Evolutionary conservation across 2,329 filamentous ascomycete species (phyloP), one percentile per base, ranked within the genome.

Genomic region (Monosporascus sp.): DNA sequence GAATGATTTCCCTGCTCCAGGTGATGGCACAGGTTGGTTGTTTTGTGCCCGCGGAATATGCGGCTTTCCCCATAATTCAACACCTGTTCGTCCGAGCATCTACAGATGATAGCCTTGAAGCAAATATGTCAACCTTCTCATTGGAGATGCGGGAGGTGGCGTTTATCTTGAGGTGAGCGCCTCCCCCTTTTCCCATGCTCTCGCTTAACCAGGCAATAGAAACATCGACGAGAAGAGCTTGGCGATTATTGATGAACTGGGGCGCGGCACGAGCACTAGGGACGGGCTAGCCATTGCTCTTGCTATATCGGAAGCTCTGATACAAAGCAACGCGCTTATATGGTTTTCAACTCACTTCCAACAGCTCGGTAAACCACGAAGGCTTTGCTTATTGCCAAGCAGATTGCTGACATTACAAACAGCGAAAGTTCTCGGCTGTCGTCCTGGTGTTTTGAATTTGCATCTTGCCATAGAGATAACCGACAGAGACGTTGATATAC

Each of bases 281-380:
- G 94, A 99, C 65, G 94, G 94, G 0, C 74, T 97, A 1, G 87
- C 91, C 0, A 95, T 99, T 64, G 91, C 94, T 1, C 78, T 97
- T 48, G 89, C 92, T 2, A 91, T 97, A 64, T 87, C 92, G 0
- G 94, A 97, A 73, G 89, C 89, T 0, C 76, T 99, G 3, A 81
- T 97, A 5, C 82, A 91, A 55, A 94, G 84, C 60, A 80, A 84
- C 55, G 86, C 91, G 0, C 78, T 89, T 0, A 84, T 97, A 0
- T 97, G 91, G 86, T 99, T 99, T 70, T 91, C 88, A 2, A 97
- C 94, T 0, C 95, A 99, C 66, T 99, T 97, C 66, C 78, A 82
- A 37, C 89, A 97, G 56, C 77, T 99, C 2, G 71, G 78, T 80
- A 67, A 58, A 73, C 48, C 17, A 8, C 8, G 3, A 28, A 7